Evolutionary conservation across 2,329 filamentous ascomycete species (phyloP), one percentile per base, ranked within the genome.

Genomic region (Aspergillus quadrilineatus): DNA sequence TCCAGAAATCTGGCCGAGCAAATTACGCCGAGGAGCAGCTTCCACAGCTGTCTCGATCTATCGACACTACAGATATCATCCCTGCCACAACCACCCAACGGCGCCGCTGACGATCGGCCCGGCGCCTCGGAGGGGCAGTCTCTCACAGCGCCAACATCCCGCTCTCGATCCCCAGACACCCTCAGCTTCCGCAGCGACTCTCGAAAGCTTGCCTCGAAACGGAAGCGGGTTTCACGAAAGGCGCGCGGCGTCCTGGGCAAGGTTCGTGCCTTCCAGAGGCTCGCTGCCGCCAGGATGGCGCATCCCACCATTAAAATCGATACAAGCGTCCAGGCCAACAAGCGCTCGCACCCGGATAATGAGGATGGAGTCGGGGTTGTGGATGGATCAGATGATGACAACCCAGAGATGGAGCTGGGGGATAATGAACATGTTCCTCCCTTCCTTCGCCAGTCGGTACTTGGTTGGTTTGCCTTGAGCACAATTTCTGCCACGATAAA

Each of bases 41-140:
- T 69, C 60, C 64, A 71, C 64, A 74, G 74, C 73, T 76, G 73
- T 71, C 73, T 73, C 65, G 73, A 76, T 68, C 68, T 75, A 62
- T 73, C 71, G 43, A 66, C 69, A 55, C 65, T 75, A 61, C 70
- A 69, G 62, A 70, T 69, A 64, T 63, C 67, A 56, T 61, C 65
- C 59, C 59, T 62, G 59, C 63, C 60, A 56, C 60, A 62, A 28
- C 51, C 64, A 52, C 52, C 60, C 52, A 59, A 61, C 65, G 65
- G 63, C 63, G 57, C 62, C 50, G 55, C 60, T 61, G 55, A 62
- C 62, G 65, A 64, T 60, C 57, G 61, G 53, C 53, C 66, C 53
- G 61, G 63, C 67, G 60, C 54, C 51, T 59, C 63, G 50, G 68
- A 68, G 50, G 60, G 60, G 50, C 63, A 68, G 53, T 46, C 64